A percentile compares a stretch with the other conserved stretches of the same genome.
Evolutionary conservation across 352 stramenopile species (phyloP).

Genomic region (Phytopythium mirpurense): DNA sequence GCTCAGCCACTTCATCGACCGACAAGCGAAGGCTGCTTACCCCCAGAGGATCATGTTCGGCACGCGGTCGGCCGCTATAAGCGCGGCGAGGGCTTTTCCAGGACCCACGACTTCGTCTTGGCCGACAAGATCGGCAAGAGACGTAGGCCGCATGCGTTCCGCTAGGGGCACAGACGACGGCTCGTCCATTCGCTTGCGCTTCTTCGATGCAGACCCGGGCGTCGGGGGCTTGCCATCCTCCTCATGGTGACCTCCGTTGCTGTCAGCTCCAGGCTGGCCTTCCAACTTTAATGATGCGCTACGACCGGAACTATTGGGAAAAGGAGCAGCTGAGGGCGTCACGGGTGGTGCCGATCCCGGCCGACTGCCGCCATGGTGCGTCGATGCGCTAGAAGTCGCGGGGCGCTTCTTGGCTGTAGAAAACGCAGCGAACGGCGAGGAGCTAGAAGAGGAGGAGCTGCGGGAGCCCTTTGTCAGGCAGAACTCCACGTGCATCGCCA

Average conservation of each 20-base stretch:
- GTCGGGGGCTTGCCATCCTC: background rate
- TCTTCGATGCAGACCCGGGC: constrained; percentile 22
- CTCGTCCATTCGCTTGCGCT: constrained; percentile 37
- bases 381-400: background rate
- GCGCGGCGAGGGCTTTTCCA: constrained; percentile 49
- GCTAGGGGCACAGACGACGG: constrained; percentile 45
- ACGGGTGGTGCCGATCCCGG: background rate
- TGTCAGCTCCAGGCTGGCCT: background rate
- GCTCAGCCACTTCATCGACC: background rate
- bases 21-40: constrained; percentile 15
- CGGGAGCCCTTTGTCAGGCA: constrained; percentile 28
- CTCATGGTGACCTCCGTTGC: too few relatives aligned
- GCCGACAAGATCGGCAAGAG: constrained; percentile 57
- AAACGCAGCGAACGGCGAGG: constrained; percentile 9
- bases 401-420: background rate
- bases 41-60: constrained; percentile 87
- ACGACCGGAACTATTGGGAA: background rate
- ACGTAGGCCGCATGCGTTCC: constrained; percentile 64
- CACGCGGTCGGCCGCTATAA: constrained; percentile 66
- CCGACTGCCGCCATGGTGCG: background rate
- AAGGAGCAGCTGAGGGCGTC: background rate
- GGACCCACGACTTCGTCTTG: constrained; percentile 60
- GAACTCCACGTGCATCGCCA: constrained; percentile 64
- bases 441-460: constrained; percentile 8
- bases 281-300: background rate